Conservation (phyloP, 805 yeast species). For the Ogataea nakhonphanomensis region DNA sequence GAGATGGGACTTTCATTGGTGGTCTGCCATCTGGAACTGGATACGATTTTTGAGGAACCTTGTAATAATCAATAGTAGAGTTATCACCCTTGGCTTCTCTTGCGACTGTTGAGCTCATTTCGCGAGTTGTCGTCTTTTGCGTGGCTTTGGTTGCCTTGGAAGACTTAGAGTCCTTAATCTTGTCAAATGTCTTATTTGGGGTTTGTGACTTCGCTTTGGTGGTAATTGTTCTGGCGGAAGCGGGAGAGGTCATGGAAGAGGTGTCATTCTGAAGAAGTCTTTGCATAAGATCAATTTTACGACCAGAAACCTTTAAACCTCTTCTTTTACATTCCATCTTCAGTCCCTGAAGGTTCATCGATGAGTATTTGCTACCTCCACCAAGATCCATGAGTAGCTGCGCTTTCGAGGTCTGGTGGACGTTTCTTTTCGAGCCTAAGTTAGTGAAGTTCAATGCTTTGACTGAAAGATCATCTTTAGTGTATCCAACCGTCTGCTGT, state of each 20-base stretch:
- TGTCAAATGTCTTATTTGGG: too few relatives aligned
- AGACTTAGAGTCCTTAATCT: neutral
- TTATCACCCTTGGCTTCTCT: constrained; percentile 49
- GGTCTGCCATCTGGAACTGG: constrained; percentile 24
- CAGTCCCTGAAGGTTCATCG: constrained; percentile 52
- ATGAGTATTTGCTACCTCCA: constrained; percentile 26
- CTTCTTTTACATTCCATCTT: constrained; percentile 57
- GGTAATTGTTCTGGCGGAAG: constrained; percentile 15
- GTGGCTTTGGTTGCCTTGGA: constrained; percentile 6
- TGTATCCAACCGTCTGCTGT: constrained; percentile 2
- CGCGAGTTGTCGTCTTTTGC: constrained; percentile 9
- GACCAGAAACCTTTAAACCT: constrained; percentile 61
- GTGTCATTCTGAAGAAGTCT: constrained; percentile 27
- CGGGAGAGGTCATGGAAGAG: constrained; percentile 1
- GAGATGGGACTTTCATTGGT: constrained; percentile 27
- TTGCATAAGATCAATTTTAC: constrained; percentile 52
- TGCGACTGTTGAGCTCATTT: constrained; percentile 22
- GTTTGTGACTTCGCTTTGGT: constrained; percentile 7
- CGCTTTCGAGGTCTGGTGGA: constrained; percentile 35
- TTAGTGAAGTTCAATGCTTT: neutral
- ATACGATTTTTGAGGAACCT: constrained; percentile 37
- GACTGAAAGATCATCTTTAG: constrained; percentile 11
- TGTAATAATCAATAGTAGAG: constrained; percentile 56
- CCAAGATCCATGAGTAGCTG: constrained; percentile 28
- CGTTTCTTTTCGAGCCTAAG: constrained; percentile 26